Evolutionary conservation across 2,329 filamentous ascomycete genomes (phyloP).

Genomic region (Sclerotinia trifoliorum): DNA sequence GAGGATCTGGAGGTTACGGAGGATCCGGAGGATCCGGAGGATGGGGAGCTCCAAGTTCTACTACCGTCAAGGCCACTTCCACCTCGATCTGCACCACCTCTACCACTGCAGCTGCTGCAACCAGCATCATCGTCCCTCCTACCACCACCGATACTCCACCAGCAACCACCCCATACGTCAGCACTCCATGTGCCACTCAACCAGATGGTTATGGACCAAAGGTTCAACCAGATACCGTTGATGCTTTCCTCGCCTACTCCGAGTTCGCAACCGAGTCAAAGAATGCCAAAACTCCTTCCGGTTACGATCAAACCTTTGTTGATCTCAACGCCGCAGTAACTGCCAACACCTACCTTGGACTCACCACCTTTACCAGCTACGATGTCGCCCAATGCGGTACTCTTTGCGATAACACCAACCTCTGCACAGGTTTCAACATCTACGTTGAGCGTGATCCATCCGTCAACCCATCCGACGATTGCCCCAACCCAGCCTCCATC

Average conservation of each 20-base stretch:
- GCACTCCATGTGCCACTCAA: constrained; percentile 13
- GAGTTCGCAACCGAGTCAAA: constrained; percentile 31
- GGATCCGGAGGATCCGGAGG: neutral
- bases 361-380: constrained; percentile 35
- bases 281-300: constrained; percentile 35
- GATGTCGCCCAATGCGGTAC: constrained; percentile 34
- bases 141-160: neutral
- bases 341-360: constrained; percentile 34
- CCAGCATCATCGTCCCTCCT: neutral
- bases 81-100: neutral
- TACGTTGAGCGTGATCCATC: constrained; percentile 41
- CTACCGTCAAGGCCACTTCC: neutral
- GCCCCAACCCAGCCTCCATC: constrained; percentile 39
- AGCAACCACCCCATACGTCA: neutral
- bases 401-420: constrained; percentile 32
- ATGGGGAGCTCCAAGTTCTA: neutral
- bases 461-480: constrained; percentile 35
- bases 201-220: constrained; percentile 38
- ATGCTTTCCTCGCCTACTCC: constrained; percentile 36
- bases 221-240: constrained; percentile 39
- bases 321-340: constrained; percentile 35
- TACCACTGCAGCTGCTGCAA: neutral
- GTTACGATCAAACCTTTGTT: constrained; percentile 39
- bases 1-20: neutral
- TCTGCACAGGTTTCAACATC: constrained; percentile 40